Percentiles rank a stretch among this genome's conserved stretches.
phyloP scores from a whole-genome alignment of 2,329 filamentous ascomycete species.

The Trichoderma koningiopsis region DNA sequence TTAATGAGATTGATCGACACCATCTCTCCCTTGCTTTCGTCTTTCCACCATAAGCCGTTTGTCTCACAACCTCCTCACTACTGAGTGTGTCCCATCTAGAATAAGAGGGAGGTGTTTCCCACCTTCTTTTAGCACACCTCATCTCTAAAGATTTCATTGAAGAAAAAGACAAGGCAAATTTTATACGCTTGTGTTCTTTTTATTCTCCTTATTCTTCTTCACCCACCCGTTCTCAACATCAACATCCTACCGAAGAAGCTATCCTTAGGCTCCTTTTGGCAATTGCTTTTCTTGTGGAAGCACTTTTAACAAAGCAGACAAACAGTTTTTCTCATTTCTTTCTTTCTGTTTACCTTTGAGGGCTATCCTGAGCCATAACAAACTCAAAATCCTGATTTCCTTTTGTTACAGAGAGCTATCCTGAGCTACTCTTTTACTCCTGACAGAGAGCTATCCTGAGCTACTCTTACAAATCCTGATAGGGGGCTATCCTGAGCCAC shows the following conservation, averaged over 20 bases:
- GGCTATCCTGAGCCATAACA: conserved; percentile 29
- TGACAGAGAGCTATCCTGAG: conserved; percentile 31
- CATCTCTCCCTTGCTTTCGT: not conserved
- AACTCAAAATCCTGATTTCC: conserved; percentile 25
- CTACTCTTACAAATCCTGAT: conserved; percentile 28
- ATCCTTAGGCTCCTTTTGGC: not conserved
- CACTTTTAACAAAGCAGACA: not conserved
- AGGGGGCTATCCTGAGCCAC: conserved; percentile 31
- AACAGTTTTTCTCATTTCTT: not conserved
- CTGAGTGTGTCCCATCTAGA: not conserved
- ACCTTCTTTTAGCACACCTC: not conserved
- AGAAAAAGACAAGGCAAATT: conserved; percentile 1
- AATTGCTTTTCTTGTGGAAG: not conserved
- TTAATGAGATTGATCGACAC: not conserved
- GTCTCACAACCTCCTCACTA: not conserved
- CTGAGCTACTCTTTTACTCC: conserved; percentile 28
- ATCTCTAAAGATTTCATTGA: not conserved
- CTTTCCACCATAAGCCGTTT: not conserved
- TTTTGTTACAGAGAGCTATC: conserved; percentile 27
- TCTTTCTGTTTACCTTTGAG: conserved; percentile 20
- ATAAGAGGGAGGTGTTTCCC: conserved; percentile 16
- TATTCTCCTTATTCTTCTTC: not conserved
- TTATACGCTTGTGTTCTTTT: not conserved
- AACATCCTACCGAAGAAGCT: not conserved
- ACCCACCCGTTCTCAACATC: too few species aligned